These are phyloP conservation scores for Selenicereus undatus DNA, from an alignment of 148 eudicot genomes.

Conservation along the genomic window DNA sequence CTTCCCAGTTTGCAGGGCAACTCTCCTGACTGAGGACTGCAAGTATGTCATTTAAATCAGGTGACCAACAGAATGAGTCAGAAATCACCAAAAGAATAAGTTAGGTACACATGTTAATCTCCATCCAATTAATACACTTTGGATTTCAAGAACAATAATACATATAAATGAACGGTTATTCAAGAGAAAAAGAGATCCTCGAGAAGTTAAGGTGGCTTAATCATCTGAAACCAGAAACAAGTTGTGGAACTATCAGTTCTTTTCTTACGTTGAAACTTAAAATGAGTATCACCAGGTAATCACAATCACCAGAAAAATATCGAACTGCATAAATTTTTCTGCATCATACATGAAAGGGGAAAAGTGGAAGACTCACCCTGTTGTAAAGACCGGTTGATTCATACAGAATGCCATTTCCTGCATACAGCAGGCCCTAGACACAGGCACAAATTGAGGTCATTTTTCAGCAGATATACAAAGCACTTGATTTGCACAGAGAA, in stretches of 20 bases:
- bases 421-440: constrained; percentile 85
- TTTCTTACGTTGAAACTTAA: neutral
- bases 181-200: neutral
- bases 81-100: neutral
- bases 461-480: neutral
- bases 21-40: constrained; percentile 96
- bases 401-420: constrained; percentile 67
- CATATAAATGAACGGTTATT: no score
- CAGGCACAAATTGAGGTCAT: constrained; percentile 15
- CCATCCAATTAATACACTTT: neutral
- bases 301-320: neutral
- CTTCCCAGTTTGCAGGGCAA: constrained; percentile 75
- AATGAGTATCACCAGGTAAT: neutral
- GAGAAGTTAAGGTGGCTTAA: neutral
- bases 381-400: constrained; percentile 90
- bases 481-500: neutral
- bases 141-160: no score
- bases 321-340: neutral
- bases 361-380: constrained; percentile 36
- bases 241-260: neutral
- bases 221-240: neutral
- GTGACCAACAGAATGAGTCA: neutral
- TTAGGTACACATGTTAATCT: neutral
- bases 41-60: constrained; percentile 27
- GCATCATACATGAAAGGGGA: neutral